phyloP scores from a whole-genome alignment of 768 basidiomycete species.

The Naganishia friedmannii region DNA sequence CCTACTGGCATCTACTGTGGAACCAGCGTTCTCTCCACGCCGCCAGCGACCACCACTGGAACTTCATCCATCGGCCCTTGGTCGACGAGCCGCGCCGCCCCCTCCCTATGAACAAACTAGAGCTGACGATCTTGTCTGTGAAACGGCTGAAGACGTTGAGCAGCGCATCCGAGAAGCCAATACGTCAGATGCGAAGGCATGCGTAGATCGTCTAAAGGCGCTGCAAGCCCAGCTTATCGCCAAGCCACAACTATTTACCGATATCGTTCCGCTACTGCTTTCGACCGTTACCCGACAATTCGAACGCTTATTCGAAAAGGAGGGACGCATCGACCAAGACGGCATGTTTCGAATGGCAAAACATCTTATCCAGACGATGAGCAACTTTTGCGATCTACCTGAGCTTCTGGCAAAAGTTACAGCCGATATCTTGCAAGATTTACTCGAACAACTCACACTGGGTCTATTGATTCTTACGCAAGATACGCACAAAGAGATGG shows the following conservation, averaged over 20 bases:
- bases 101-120: neutral
- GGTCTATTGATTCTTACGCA: slow-evolving; percentile 77
- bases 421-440: slow-evolving; percentile 73
- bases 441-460: slow-evolving; percentile 87
- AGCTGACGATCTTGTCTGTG: neutral
- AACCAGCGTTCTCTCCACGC: neutral
- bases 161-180: neutral
- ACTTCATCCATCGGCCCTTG: neutral
- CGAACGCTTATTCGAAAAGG: slow-evolving; percentile 83
- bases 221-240: slow-evolving; percentile 80
- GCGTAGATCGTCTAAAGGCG: slow-evolving; percentile 90
- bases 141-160: neutral
- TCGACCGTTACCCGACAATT: slow-evolving; percentile 88
- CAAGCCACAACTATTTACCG: slow-evolving; percentile 74
- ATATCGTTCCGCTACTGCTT: slow-evolving; percentile 69
- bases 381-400: slow-evolving; percentile 87
- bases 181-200: slow-evolving; percentile 64
- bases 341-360: slow-evolving; percentile 92
- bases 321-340: slow-evolving; percentile 67
- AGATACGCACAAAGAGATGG: slow-evolving; percentile 66
- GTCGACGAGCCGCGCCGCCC: neutral
- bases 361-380: slow-evolving; percentile 93
- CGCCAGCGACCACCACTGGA: neutral
- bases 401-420: slow-evolving; percentile 83
- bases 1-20: neutral